Evolutionary conservation across 306 rosid genomes (phyloP).

Genomic region (Gillenia trifoliata): DNA sequence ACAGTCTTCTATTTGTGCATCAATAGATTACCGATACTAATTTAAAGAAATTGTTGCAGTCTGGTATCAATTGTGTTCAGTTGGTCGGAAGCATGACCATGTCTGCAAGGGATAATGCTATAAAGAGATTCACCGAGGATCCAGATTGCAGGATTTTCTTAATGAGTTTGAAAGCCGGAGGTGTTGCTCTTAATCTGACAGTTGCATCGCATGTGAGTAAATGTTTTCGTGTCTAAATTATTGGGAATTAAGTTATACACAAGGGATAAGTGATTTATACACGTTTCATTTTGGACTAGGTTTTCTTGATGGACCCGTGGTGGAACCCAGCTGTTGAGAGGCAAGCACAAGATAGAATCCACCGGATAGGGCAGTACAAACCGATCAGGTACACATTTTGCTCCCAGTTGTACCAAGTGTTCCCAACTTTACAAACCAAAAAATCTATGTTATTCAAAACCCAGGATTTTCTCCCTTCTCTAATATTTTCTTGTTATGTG

Average conservation of each 20-base stretch:
- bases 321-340: conserved; percentile 98
- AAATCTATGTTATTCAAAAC: background rate
- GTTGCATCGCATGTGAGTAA: conserved; percentile 80
- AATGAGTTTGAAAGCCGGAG: conserved; percentile 98
- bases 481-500: background rate
- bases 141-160: conserved; percentile 90
- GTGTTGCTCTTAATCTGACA: conserved; percentile 91
- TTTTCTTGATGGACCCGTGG: conserved; percentile 98
- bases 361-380: conserved; percentile 88
- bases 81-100: conserved; percentile 81
- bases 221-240: background rate
- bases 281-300: conserved; percentile 33
- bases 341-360: conserved; percentile 95
- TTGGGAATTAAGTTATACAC: background rate
- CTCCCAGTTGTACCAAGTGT: background rate
- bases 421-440: too few species aligned
- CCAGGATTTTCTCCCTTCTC: background rate
- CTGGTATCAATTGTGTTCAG: conserved; percentile 75
- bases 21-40: conserved; percentile 10
- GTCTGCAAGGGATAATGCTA: conserved; percentile 68
- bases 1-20: background rate
- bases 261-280: background rate
- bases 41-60: conserved; percentile 46
- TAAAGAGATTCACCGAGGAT: conserved; percentile 65
- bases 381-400: conserved; percentile 65